Base-by-base conservation (phyloP, 106 monocot species). In the Allium sativum region DNA sequence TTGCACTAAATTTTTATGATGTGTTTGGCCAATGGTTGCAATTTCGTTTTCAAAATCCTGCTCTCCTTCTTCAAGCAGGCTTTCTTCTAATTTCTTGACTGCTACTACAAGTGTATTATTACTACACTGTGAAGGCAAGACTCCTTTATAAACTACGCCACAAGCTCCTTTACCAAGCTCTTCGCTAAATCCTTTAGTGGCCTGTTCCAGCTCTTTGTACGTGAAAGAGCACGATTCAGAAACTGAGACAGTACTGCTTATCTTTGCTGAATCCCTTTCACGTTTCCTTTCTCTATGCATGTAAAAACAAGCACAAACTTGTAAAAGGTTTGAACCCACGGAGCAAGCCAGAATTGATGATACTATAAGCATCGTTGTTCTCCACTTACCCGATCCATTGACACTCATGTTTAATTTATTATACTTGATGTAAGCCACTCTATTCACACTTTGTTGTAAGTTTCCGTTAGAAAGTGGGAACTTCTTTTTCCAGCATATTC, bases 401-500 rank as follows among this genome's bases (percentile, higher is more conserved):
- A 31, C 5, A 31, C 31, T 31, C 5, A 31, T 14, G 7, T 15
- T 52, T 9, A 50, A 50, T 50, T 11, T 15, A 15, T 18, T 21
- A 10, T 65, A 46, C 43, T 78, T 78, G 20, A 73, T 12, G 16
- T 64, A 52, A 18, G 61, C 21, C 12, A 15, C 57, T 19, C 53
- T 55, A 42, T 61, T 16, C 12, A 43, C 51, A 40, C 0, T n/a
- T n/a, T n/a, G n/a, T n/a, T n/a, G n/a, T 51, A 54, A 41, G 21
- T 43, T 51, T 1, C 71, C 75, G 41, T 80, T 74, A 19, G 70
- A 65, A n/a, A 80, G 62, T 7, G 80, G 80, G 7, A 56, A 13
- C 66, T 74, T 79, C 60, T 76, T 81, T 59, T 81, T 81, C 76
- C 68, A 76, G 51, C 81, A 81, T 21, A 40, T 58, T 17, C 55